phyloP scores from a whole-genome alignment of 768 basidiomycete genomes.

The Cytidiella melzeri region DNA sequence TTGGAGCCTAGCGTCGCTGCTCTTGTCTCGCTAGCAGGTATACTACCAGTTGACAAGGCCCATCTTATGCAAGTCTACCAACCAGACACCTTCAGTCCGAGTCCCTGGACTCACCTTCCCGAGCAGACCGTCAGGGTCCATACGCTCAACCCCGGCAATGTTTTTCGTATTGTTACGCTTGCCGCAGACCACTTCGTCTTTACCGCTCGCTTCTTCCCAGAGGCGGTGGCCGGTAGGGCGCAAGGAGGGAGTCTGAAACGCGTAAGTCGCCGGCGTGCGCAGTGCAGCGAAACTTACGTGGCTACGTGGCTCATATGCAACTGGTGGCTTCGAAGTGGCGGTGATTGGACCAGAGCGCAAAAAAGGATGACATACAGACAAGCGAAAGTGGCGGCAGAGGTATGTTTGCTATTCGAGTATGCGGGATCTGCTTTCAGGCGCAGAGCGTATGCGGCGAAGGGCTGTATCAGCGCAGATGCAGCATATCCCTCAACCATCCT shows the following conservation, averaged over 20 bases:
- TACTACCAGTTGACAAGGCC: conserved; percentile 4
- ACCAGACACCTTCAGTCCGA: conserved; percentile 35
- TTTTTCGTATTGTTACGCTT: conserved; percentile 42
- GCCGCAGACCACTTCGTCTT: conserved; percentile 41
- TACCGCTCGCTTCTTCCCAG: conserved; percentile 16
- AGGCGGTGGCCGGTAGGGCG: conserved; percentile 19
- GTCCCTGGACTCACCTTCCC: conserved; percentile 39
- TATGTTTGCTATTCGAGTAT: conserved; percentile 6
- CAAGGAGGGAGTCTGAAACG: conserved; percentile 38
- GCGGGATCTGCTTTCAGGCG: conserved; percentile 1
- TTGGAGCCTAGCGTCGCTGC: conserved; percentile 3
- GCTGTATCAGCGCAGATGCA: conserved; percentile 8
- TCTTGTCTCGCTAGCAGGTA: conserved; percentile 6
- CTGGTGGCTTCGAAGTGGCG: conserved; percentile 19
- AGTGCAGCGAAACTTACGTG: conserved; percentile 42
- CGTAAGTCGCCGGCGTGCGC: conserved; percentile 37
- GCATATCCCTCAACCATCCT: conserved; percentile 33
- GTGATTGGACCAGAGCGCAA: conserved; percentile 10
- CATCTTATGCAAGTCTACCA: conserved; percentile 26
- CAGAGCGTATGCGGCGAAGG: conserved; percentile 8
- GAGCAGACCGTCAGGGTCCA: conserved; percentile 16
- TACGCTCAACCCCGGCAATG: conserved; percentile 44
- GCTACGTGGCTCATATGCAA: conserved; percentile 32
- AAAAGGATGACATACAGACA: conserved; percentile 31
- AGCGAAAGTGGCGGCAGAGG: conserved; percentile 19